Conservation (phyloP, 768 basidiomycete genomes). For the Russula dissimulans region DNA sequence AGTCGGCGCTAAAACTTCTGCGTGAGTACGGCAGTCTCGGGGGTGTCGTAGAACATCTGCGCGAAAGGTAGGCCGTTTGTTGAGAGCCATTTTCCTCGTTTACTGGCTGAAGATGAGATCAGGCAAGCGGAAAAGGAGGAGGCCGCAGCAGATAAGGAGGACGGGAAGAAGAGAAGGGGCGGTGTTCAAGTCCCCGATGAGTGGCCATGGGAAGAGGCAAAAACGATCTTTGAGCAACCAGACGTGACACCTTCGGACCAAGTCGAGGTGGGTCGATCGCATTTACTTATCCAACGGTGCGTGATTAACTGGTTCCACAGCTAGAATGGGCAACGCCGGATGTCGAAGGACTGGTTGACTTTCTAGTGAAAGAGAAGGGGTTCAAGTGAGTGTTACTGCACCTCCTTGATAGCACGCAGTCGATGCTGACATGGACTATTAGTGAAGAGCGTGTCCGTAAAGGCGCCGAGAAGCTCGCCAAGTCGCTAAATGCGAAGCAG, state of each 20-base stretch:
- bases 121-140: constrained; percentile 37
- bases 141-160: constrained; percentile 30
- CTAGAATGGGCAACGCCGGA: constrained; percentile 94
- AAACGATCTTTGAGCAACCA: constrained; percentile 80
- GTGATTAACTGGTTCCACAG: constrained; percentile 32
- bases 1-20: constrained; percentile 88
- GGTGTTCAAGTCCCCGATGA: constrained; percentile 79
- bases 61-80: constrained; percentile 20
- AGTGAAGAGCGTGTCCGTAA: constrained; percentile 96
- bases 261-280: constrained; percentile 51
- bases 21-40: constrained; percentile 69
- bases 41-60: constrained; percentile 66
- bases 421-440: constrained; percentile 2
- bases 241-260: constrained; percentile 83
- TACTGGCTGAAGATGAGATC: constrained; percentile 15
- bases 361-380: constrained; percentile 89
- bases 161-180: constrained; percentile 65
- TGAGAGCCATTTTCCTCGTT: background rate
- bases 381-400: constrained; percentile 60
- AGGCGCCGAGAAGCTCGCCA: constrained; percentile 87
- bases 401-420: background rate
- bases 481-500: constrained; percentile 81
- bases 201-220: constrained; percentile 97
- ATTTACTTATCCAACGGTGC: background rate
- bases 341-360: constrained; percentile 86